phyloP scores from a whole-genome alignment of 2,329 filamentous ascomycete species.

The Fusarium sp. region DNA sequence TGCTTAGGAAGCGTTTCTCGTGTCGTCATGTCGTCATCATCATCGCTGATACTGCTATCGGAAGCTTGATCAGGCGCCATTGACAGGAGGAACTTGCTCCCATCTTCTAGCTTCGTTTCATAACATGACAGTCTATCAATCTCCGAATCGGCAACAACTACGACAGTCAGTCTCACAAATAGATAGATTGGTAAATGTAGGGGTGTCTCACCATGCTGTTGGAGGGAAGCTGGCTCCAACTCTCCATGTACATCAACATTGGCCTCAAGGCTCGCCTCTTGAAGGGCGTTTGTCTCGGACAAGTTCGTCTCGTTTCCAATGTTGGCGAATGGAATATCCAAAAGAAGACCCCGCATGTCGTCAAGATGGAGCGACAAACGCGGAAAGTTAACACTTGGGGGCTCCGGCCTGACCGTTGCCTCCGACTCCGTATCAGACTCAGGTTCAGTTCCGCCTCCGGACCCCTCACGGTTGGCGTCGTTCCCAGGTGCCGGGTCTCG shows the following conservation, averaged over 20 bases:
- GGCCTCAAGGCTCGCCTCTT: background rate
- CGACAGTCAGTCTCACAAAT: background rate
- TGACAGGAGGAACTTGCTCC: background rate
- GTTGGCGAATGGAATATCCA: slow-evolving; percentile 30
- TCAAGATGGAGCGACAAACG: slow-evolving; percentile 51
- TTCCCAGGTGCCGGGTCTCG: slow-evolving; percentile 16
- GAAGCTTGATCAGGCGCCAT: background rate
- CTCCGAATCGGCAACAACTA: background rate
- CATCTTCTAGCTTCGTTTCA: background rate
- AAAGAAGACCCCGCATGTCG: slow-evolving; percentile 41
- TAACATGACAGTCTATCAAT: background rate
- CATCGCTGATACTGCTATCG: background rate
- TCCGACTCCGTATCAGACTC: slow-evolving; percentile 41
- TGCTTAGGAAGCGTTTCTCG: background rate
- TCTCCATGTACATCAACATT: background rate
- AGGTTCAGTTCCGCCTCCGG: background rate
- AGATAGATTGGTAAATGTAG: background rate
- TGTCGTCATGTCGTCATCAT: background rate
- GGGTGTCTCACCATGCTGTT: background rate
- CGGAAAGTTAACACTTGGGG: slow-evolving; percentile 33
- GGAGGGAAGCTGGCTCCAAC: no score
- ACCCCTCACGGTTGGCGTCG: background rate
- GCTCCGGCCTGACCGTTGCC: slow-evolving; percentile 26
- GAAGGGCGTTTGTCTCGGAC: background rate
- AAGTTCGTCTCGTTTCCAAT: background rate